phyloP scores from a whole-genome alignment of 1,284 basidiomycete species.

The Neonothopanus nambi region DNA sequence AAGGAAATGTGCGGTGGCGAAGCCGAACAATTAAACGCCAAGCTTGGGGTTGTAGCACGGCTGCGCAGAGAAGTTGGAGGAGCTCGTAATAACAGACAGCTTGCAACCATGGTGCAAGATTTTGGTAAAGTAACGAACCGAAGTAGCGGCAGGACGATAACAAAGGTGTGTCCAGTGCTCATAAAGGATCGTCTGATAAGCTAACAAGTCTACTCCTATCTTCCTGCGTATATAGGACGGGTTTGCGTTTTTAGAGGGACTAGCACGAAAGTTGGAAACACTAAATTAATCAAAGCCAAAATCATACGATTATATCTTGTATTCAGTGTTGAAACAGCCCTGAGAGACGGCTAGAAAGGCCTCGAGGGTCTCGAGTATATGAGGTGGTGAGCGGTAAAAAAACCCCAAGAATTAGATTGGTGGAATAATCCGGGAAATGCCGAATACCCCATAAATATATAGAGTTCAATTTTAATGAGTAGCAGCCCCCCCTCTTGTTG shows the following conservation, averaged over 20 bases:
- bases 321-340: no score
- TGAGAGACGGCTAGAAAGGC: no score
- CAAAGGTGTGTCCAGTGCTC: constrained; percentile 44
- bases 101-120: constrained; percentile 64
- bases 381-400: neutral
- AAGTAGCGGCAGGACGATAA: constrained; percentile 64
- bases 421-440: constrained; percentile 10
- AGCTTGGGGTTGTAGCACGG: constrained; percentile 57
- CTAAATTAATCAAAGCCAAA: constrained; percentile 21
- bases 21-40: constrained; percentile 47
- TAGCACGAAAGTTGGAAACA: constrained; percentile 50
- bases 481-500: neutral
- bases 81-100: constrained; percentile 51
- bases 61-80: constrained; percentile 52
- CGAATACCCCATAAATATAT: constrained; percentile 13
- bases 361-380: no score
- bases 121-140: constrained; percentile 67
- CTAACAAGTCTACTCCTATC: no score
- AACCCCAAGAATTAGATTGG: neutral
- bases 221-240: constrained; percentile 55
- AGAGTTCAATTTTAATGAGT: neutral
- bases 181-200: neutral
- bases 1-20: constrained; percentile 32
- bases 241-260: constrained; percentile 63
- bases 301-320: no score